Evolutionary conservation across 306 rosid species (phyloP), one percentile per base, ranked within the genome.

Genomic region (Trifolium dubium): DNA sequence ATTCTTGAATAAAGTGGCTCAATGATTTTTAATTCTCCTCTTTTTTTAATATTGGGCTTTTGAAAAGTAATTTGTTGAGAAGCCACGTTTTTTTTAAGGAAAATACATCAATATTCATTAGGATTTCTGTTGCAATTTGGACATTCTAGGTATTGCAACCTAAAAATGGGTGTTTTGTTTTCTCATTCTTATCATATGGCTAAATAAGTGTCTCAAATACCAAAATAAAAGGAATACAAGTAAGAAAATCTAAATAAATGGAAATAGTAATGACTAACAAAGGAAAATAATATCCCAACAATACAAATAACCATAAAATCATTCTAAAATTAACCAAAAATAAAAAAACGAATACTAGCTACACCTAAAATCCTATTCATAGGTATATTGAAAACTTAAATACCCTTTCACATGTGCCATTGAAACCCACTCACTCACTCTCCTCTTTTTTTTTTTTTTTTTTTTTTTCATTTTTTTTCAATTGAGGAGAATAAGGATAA

Each of bases 311-410:
- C 17, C 8, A 40, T 2, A 41, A 40, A 19, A 9, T 9, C 8
- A 28, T 65, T 65, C 18, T 65, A 39, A 65, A 65, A 41, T 65
- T 41, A 64, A 64, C 5, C 28, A 37, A 35, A 64, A 39, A 17
- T 17, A 2, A 10, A 55, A 55, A 55, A 31, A 23, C 23, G 1
- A 23, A 23, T 23, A 23, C 51, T 34, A 40, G 12, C 28, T 8
- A 34, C 29, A 2, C 46, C 23, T 2, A 2, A 37, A 40, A 19
- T 19, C 18, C 31, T 65, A 41, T 65, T 65, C 18, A 40, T 9
- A 40, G 54, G 15, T 13, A 65, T 40, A 64, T 4, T 19, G 13
- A 65, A 41, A 6, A 3, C 41, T 41, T 6, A 65, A 41, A 65
- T 65, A 65, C 71, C 7, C 71, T 11, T 11, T 41, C 34, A 2